Base-by-base conservation (phyloP, 139 green algal species). In the Penium margaritaceum region DNA sequence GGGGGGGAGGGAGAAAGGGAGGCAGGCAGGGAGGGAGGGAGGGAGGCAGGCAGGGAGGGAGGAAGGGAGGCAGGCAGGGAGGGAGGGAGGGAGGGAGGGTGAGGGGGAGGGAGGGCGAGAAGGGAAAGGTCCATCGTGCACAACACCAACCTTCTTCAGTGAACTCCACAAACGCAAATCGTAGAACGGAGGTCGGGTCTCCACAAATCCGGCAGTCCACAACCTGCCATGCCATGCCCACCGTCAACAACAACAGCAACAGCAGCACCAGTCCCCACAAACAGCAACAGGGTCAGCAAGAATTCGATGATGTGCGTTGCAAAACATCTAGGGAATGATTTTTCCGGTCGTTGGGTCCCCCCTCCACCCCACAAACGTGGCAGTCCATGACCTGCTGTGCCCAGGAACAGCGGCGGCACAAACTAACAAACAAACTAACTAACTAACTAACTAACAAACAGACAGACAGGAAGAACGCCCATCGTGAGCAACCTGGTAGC, bases 81-180 rank as follows among this genome's bases (percentile, higher is more conserved):
- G 58, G 34, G 58, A 51, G 35, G 5, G 58, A 51, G 34, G 34
- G 19, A 63, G 51, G n/a, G 66, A 71, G 14, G 15, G 21, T 14
- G 53, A 63, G 29, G 33, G 38, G 34, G 63, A 54, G 27, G 36
- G 29, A 60, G 63, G 5, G 6, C 32, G 7, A 63, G 39, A 41
- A n/a, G 41, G n/a, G 51, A 21, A 73, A 0, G 43, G 44, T 33
- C n/a, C 30, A n/a, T 6, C 7, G n/a, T 21, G 9, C 27, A 71
- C 17, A 27, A 63, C 27, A 37, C 24, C n/a, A n/a, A 75, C 74
- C 74, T 78, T 81, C 74, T 24, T 81, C 41, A 38, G 70, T 19
- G 65, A 97, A 97, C 84, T 97, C 92, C 33, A 97, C 90, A 74
- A 97, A 97, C 0, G 91, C 92, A 81, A 97, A 97, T 47, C 91